phyloP scores from a whole-genome alignment of 495 filamentous ascomycete genomes.

The Neurospora sublineolata region DNA sequence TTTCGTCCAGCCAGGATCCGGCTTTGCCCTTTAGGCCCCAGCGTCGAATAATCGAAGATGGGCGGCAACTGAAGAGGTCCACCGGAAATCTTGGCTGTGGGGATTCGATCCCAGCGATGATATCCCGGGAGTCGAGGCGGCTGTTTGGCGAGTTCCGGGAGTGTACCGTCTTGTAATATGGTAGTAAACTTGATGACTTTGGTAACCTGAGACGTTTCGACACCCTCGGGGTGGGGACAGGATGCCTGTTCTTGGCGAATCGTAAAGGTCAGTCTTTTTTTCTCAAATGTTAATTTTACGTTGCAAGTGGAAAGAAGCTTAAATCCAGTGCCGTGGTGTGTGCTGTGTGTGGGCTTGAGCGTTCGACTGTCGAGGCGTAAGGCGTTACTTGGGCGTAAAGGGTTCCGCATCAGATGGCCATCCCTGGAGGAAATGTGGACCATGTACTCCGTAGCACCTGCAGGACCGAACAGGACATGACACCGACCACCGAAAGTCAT shows the following conservation, averaged over 20 bases:
- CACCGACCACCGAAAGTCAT: not conserved
- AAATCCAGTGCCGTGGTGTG: not conserved
- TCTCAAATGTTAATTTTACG: not conserved
- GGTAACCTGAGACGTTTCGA: slow-evolving; percentile 14
- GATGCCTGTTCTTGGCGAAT: slow-evolving; percentile 8
- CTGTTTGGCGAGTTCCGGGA: not conserved
- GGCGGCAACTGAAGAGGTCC: not conserved
- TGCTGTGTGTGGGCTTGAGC: not conserved
- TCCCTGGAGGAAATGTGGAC: not conserved
- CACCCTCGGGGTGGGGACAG: slow-evolving; percentile 1
- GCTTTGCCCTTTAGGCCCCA: not conserved
- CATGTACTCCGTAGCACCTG: not conserved
- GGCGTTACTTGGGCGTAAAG: not conserved
- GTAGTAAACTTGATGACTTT: not conserved
- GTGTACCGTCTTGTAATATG: not conserved
- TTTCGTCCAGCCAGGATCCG: not conserved
- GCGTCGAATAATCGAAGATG: not conserved
- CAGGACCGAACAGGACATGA: not conserved
- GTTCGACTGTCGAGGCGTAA: not conserved
- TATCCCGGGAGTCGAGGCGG: not conserved
- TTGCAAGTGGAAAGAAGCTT: slow-evolving; percentile 11
- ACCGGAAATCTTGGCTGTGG: not conserved
- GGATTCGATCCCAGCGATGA: not conserved
- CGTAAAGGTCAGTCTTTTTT: slow-evolving; percentile 5
- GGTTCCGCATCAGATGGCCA: slow-evolving; percentile 3